These are phyloP conservation scores for Lagerstroemia speciosa DNA, from an alignment of 345 rosid genomes.

Conservation along the genomic window DNA sequence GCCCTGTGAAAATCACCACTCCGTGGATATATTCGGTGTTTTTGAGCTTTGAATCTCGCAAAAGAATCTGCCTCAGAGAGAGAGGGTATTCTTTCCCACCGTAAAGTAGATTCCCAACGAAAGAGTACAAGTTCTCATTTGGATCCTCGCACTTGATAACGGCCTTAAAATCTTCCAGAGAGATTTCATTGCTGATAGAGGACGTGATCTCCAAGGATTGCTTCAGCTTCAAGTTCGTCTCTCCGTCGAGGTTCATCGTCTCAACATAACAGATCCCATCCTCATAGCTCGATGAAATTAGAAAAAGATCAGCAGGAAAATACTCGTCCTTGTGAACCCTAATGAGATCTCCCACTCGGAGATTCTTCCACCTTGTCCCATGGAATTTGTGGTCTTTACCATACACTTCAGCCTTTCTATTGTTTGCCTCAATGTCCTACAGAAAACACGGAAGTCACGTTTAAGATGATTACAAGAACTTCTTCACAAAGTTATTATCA, in stretches of 20 bases:
- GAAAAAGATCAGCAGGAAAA: slow-evolving; percentile 89
- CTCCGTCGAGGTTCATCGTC: slow-evolving; percentile 93
- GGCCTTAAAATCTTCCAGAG: slow-evolving; percentile 34
- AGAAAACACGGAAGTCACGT: neutral
- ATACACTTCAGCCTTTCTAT: slow-evolving; percentile 45
- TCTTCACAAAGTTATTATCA: neutral
- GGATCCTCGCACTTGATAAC: slow-evolving; percentile 78
- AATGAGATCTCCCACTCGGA: slow-evolving; percentile 74
- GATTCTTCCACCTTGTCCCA: slow-evolving; percentile 57
- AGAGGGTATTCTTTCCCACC: slow-evolving; percentile 35
- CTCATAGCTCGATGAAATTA: slow-evolving; percentile 67
- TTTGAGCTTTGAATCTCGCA: slow-evolving; percentile 78
- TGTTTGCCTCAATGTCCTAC: slow-evolving; percentile 86
- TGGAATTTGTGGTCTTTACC: slow-evolving; percentile 25
- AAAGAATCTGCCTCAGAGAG: slow-evolving; percentile 63
- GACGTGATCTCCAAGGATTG: slow-evolving; percentile 59
- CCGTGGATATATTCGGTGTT: slow-evolving; percentile 63
- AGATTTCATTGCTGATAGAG: slow-evolving; percentile 21
- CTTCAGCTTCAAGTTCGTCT: slow-evolving; percentile 77
- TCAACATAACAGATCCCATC: slow-evolving; percentile 90
- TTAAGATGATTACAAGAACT: slow-evolving; percentile 13
- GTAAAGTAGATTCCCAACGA: slow-evolving; percentile 59
- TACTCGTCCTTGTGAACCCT: slow-evolving; percentile 58
- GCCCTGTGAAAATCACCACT: slow-evolving; percentile 81
- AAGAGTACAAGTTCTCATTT: slow-evolving; percentile 62